Percentiles rank a stretch among this genome's conserved stretches.
phyloP scores from a whole-genome alignment of 2,329 filamentous ascomycete species.

The Clathrospora elynae region DNA sequence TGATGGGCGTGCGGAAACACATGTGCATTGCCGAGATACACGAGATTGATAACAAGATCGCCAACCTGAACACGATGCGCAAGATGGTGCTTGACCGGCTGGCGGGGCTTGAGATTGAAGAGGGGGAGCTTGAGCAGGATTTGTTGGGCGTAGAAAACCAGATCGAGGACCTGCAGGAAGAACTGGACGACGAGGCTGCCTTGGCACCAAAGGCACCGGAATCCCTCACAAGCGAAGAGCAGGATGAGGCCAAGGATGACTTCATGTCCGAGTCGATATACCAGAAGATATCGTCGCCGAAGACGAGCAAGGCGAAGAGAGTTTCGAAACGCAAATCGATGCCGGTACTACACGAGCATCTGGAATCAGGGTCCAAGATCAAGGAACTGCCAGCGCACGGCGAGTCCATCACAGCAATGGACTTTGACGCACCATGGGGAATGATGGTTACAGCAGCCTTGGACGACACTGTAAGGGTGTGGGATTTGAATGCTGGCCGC shows the following conservation, averaged over 20 bases:
- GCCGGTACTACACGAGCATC: slow-evolving; percentile 94
- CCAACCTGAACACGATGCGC: slow-evolving; percentile 90
- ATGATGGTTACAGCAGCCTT: slow-evolving; percentile 90
- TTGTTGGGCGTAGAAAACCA: slow-evolving; percentile 66
- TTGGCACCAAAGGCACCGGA: slow-evolving; percentile 50
- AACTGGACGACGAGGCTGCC: slow-evolving; percentile 57
- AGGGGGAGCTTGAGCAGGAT: slow-evolving; percentile 87
- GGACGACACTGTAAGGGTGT: slow-evolving; percentile 92
- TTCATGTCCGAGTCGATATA: slow-evolving; percentile 99
- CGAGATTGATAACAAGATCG: slow-evolving; percentile 96
- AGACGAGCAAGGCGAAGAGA: slow-evolving; percentile 57
- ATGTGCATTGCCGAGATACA: slow-evolving; percentile 97
- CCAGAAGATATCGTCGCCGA: slow-evolving; percentile 76
- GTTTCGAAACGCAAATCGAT: slow-evolving; percentile 78
- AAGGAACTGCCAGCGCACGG: slow-evolving; percentile 86
- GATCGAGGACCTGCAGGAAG: slow-evolving; percentile 67
- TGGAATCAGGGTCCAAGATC: slow-evolving; percentile 86
- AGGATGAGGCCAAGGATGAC: slow-evolving; percentile 59
- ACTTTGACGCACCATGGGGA: slow-evolving; percentile 97
- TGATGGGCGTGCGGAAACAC: slow-evolving; percentile 91
- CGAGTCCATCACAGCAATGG: slow-evolving; percentile 85
- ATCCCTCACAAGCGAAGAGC: slow-evolving; percentile 54
- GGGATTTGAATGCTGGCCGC: slow-evolving; percentile 91
- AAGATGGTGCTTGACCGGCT: slow-evolving; percentile 87
- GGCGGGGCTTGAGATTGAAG: slow-evolving; percentile 86